phyloP scores from a whole-genome alignment of 2,329 filamentous ascomycete species.

The Aspergillus awamori region DNA sequence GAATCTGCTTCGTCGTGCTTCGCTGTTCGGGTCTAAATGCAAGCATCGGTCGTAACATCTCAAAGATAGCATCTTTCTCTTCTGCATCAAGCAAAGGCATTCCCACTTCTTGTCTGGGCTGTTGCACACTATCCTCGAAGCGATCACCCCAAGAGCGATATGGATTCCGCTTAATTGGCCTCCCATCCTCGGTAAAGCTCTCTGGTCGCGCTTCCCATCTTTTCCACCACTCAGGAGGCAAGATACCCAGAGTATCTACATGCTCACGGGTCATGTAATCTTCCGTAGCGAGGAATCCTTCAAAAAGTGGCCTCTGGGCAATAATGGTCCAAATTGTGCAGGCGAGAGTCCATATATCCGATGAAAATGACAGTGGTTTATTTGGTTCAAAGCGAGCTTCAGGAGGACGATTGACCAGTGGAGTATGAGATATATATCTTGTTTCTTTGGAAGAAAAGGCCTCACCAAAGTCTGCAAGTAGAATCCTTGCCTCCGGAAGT shows the following conservation, averaged over 20 bases:
- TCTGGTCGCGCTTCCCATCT: conserved; percentile 28
- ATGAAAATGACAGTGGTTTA: conserved; percentile 36
- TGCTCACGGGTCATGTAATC: conserved; percentile 37
- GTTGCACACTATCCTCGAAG: conserved; percentile 33
- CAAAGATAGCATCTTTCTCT: conserved; percentile 31
- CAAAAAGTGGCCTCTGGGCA: conserved; percentile 34
- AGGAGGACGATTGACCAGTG: conserved; percentile 25
- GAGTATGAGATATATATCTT: too few relatives aligned
- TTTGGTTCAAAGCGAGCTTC: conserved; percentile 42
- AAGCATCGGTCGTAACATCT: conserved; percentile 33
- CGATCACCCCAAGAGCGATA: conserved; percentile 28
- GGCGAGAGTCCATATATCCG: conserved; percentile 47
- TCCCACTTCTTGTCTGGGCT: conserved; percentile 27
- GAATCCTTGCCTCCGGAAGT: conserved; percentile 30
- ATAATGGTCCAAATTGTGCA: conserved; percentile 44
- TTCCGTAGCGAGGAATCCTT: conserved; percentile 29
- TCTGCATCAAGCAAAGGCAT: conserved; percentile 25
- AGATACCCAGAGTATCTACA: conserved; percentile 35
- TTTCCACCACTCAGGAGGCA: conserved; percentile 34
- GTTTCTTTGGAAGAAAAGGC: conserved; percentile 29
- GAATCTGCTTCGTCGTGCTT: background rate
- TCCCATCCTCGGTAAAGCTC: conserved; percentile 31
- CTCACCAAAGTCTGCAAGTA: conserved; percentile 42
- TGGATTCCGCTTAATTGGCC: conserved; percentile 22
- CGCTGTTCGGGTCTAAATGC: background rate